These are phyloP conservation scores for Colletotrichum sp. DNA, from an alignment of 2,329 filamentous ascomycete species.

Conservation along the genomic window DNA sequence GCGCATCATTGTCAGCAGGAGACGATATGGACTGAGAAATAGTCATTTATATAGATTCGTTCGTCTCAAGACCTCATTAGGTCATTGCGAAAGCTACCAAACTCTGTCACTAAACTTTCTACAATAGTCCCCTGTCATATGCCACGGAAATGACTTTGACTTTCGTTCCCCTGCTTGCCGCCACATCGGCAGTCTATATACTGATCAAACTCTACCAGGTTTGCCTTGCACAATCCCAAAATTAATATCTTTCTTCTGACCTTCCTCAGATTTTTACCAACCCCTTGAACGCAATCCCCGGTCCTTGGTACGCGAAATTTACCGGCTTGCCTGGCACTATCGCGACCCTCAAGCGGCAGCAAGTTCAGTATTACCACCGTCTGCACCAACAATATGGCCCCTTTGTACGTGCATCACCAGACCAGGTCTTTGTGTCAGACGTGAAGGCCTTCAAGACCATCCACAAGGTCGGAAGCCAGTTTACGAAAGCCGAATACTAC, in stretches of 20 bases:
- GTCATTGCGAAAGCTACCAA: not conserved
- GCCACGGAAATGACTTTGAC: not conserved
- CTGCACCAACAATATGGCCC: not conserved
- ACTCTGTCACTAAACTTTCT: not conserved
- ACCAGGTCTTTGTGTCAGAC: not conserved
- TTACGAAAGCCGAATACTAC: not conserved
- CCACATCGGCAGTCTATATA: not conserved
- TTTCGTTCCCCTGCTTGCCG: not conserved
- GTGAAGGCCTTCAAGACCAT: not conserved
- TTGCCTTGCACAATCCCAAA: not conserved
- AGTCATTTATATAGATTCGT: not conserved
- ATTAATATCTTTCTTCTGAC: not conserved
- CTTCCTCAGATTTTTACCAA: not conserved
- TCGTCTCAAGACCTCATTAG: not conserved
- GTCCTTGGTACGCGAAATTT: not conserved
- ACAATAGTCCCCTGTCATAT: not conserved
- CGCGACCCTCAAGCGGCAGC: not conserved
- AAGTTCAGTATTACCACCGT: not conserved
- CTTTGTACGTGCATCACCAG: not conserved
- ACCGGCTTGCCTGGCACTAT: not conserved
- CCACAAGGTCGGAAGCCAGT: not conserved
- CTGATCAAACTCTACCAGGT: not conserved
- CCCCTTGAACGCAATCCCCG: not conserved
- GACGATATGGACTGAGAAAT: not conserved
- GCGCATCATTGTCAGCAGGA: not conserved